Evolutionary conservation across 2,329 filamentous ascomycete genomes (phyloP).

Genomic region (Fusarium mangiferae): DNA sequence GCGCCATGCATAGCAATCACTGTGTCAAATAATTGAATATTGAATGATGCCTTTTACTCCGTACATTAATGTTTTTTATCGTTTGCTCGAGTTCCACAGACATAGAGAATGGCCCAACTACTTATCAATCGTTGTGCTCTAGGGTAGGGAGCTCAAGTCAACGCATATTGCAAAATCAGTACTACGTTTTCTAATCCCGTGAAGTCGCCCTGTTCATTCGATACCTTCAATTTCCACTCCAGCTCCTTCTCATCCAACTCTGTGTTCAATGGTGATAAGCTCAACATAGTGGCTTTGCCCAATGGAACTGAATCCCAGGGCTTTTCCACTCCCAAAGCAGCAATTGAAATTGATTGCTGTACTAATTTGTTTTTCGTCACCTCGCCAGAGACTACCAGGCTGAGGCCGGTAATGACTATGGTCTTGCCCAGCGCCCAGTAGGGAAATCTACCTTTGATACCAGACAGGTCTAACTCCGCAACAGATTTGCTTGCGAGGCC

Average conservation of each 20-base stretch:
- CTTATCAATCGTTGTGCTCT: not conserved
- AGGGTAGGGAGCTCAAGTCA: not conserved
- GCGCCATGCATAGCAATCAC: not conserved
- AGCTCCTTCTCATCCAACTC: rapidly evolving
- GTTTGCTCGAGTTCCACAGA: not conserved
- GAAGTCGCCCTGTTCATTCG: not conserved
- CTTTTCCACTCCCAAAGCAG: not conserved
- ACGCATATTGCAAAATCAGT: not conserved
- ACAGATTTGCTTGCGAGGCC: not conserved
- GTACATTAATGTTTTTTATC: no score
- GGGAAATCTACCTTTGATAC: not conserved
- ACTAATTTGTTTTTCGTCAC: not conserved
- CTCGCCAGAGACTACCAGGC: not conserved
- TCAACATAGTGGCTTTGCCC: not conserved
- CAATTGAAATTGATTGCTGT: not conserved
- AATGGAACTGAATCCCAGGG: not conserved
- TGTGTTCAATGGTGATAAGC: not conserved
- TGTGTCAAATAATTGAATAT: not conserved
- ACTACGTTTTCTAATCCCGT: not conserved
- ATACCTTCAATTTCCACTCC: not conserved
- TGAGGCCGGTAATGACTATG: not conserved
- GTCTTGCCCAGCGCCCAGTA: not conserved
- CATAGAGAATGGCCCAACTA: not conserved
- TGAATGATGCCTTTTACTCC: no score
- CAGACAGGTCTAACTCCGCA: not conserved